Conservation (phyloP, 768 basidiomycete species). For the Sporobolomyces phaffii region DNA sequence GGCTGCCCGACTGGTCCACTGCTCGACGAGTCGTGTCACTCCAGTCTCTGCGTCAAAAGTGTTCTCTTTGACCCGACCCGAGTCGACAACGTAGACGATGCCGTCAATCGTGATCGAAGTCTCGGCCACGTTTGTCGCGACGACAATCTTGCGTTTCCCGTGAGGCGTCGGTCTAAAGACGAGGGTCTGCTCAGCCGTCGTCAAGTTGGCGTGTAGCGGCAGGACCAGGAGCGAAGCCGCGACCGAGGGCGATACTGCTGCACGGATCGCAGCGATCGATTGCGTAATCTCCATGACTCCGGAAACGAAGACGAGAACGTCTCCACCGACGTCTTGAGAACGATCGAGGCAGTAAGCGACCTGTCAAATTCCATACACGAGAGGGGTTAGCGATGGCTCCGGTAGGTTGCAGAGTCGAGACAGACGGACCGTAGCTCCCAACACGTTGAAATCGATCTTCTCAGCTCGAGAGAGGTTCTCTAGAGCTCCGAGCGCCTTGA, state of each 20-base stretch:
- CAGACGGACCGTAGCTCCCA: slow-evolving; percentile 59
- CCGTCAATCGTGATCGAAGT: slow-evolving; percentile 66
- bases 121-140: slow-evolving; percentile 86
- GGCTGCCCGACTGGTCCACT: slow-evolving; percentile 70
- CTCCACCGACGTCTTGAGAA: slow-evolving; percentile 51
- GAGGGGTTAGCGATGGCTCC: not conserved
- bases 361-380: not conserved
- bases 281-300: slow-evolving; percentile 59
- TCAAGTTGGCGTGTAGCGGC: slow-evolving; percentile 82
- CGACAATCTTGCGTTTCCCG: slow-evolving; percentile 69
- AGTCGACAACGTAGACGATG: slow-evolving; percentile 88
- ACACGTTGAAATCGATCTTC: slow-evolving; percentile 68
- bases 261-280: slow-evolving; percentile 40
- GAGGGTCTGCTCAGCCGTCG: slow-evolving; percentile 70
- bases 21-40: slow-evolving; percentile 69
- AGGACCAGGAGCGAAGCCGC: slow-evolving; percentile 46
- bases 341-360: slow-evolving; percentile 28
- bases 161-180: slow-evolving; percentile 62
- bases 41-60: slow-evolving; percentile 72
- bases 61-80: slow-evolving; percentile 79
- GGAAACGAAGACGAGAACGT: slow-evolving; percentile 80
- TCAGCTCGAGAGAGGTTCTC: slow-evolving; percentile 59
- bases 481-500: slow-evolving; percentile 55
- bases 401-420: not conserved
- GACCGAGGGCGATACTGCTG: slow-evolving; percentile 37